These are phyloP conservation scores for Suillus clintonianus DNA, from an alignment of 768 basidiomycete genomes.

Conservation along the genomic window DNA sequence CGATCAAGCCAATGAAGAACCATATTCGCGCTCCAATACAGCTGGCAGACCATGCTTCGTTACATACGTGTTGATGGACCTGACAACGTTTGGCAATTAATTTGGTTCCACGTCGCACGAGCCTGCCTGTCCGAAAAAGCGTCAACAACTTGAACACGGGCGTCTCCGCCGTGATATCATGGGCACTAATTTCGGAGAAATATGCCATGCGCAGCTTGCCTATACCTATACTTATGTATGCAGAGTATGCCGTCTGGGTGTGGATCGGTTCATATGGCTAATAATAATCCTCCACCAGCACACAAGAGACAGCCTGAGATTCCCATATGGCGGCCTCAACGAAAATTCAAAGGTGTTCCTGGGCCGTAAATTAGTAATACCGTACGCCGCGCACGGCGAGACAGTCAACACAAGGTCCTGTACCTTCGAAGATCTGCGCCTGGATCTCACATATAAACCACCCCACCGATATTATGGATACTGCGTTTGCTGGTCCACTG, in stretches of 20 bases:
- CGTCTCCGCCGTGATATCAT: not conserved
- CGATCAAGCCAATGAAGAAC: not conserved
- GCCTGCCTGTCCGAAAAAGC: not conserved
- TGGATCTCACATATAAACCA: too few relatives aligned
- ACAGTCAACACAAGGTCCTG: too few relatives aligned
- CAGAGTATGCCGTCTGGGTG: not conserved
- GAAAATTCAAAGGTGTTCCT: not conserved
- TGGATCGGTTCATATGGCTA: too few relatives aligned
- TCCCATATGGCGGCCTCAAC: not conserved
- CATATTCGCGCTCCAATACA: not conserved
- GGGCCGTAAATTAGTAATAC: too few relatives aligned
- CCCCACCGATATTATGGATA: too few relatives aligned
- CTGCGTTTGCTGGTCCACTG: not conserved
- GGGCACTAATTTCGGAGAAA: not conserved
- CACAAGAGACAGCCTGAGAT: not conserved
- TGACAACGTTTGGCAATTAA: not conserved
- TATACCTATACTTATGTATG: not conserved
- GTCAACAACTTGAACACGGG: not conserved
- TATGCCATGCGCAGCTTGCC: not conserved
- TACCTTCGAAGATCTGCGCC: too few relatives aligned
- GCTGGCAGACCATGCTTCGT: not conserved
- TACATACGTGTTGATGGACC: not conserved
- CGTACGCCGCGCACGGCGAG: too few relatives aligned
- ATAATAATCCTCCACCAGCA: not conserved
- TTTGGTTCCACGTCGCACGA: not conserved